Percentiles rank a stretch among this genome's conserved stretches.
Evolutionary conservation across 2,329 filamentous ascomycete species (phyloP).

Genomic region (Aspergillus flavus): DNA sequence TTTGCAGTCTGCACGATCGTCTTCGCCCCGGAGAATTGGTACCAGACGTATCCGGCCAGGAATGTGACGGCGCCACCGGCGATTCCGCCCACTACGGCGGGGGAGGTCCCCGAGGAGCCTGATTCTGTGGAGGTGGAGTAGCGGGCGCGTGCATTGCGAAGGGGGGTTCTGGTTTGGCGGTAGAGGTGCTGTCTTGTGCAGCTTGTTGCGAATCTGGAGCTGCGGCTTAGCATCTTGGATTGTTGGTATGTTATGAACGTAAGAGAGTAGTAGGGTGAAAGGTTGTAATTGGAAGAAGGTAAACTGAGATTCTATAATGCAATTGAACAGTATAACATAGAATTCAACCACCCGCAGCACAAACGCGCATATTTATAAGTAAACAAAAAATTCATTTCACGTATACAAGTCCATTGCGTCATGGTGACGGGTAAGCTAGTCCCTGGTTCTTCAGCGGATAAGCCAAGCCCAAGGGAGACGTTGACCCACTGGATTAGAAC

Average conservation of each 20-base stretch:
- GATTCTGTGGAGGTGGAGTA: slow-evolving; percentile 28
- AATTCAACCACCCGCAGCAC: too few species aligned
- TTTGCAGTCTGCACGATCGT: slow-evolving; percentile 53
- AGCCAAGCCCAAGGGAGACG: neutral
- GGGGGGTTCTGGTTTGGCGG: neutral
- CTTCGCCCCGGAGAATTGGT: slow-evolving; percentile 56
- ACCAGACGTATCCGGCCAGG: slow-evolving; percentile 54
- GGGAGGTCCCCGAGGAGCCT: slow-evolving; percentile 24
- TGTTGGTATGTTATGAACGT: neutral
- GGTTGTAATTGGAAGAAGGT: neutral
- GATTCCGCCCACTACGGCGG: slow-evolving; percentile 50
- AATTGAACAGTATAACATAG: neutral
- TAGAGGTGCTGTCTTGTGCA: slow-evolving; percentile 12
- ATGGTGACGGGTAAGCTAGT: neutral
- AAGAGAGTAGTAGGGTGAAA: too few species aligned
- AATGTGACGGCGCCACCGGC: slow-evolving; percentile 54
- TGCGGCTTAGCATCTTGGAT: slow-evolving; percentile 9
- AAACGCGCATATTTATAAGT: neutral
- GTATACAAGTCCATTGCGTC: neutral
- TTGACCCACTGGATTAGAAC: neutral
- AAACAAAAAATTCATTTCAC: neutral
- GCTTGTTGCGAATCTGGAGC: slow-evolving; percentile 9
- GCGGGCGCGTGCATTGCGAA: slow-evolving; percentile 28
- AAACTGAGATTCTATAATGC: neutral
- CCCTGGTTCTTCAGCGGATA: neutral